Evolutionary conservation across 1,284 basidiomycete genomes (phyloP), one percentile per base, ranked within the genome.

Genomic region (Phellopilus nigrolimitatus): DNA sequence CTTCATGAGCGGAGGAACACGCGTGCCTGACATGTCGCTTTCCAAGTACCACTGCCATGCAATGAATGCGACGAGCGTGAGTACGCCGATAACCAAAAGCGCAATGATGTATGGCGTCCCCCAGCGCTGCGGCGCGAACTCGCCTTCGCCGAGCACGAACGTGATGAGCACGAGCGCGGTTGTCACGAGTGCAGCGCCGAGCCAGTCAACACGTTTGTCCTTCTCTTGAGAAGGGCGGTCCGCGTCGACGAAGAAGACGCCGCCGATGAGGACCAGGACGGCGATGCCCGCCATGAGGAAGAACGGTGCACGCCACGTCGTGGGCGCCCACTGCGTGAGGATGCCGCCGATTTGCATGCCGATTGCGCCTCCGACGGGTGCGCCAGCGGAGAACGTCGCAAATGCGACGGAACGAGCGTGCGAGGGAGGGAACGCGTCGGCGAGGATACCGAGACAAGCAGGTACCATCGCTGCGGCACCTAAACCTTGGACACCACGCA

Each of bases 61-160:
- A n/a, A n/a, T n/a, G n/a, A n/a, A n/a, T n/a, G n/a, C n/a, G n/a
- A 64, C 68, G 12, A 88, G 59, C 13, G 89, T 61, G 10, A 84
- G 1, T 3, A 88, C 66, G 13, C 86, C 82, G 25, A 85, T 56
- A 36, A 88, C 70, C 10, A 92, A 70, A 9, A 88, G 69, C 0
- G 75, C 75, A 51, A 83, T 75, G 55, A 82, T 79, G 63, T 80
- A 91, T 8, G 75, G 69, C 0, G 87, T 89, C 45, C 65, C 71
- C 89, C 90, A 94, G 13, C 80, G 76, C 9, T 82, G 57, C 0
- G 82, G 75, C 0, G 86, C 88, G 7, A 76, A 68, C 38, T 80
- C 76, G 1, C 85, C 91, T 61, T 91, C 82, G 41, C 84, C 82
- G 1, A 95, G 75, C 0, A 84, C 80, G 61, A 94, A 95, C 9